Base-by-base conservation (phyloP, 2,329 filamentous ascomycete genomes). In the Seiridium cupressi region DNA sequence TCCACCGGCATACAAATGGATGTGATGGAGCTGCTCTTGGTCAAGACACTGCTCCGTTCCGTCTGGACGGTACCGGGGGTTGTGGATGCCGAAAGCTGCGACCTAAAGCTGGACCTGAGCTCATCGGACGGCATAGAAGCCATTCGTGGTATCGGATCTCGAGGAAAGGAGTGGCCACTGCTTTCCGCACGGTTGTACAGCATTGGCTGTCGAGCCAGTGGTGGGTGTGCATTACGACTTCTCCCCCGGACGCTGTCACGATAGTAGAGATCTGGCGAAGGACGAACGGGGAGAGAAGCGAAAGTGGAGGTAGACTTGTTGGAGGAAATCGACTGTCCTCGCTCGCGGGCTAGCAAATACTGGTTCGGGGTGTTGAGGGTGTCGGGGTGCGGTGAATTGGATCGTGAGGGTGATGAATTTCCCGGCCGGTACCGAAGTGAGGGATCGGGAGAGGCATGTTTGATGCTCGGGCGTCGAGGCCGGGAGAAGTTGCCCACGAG, bases 41-140 rank as follows among this genome's bases (percentile, higher is more conserved):
- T 95, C 64, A 89, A 73, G 55, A 95, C 82, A 70, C 93, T 97
- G 73, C 91, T 96, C 62, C 91, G 84, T 70, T 94, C 91, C 1
- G 92, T 96, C n/a, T 88, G 86, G 4, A 74, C 66, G 2, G 82
- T 84, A 32, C 89, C 93, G 38, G 82, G 82, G 34, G 78, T 76
- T 4, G 83, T 83, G 3, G 83, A 85, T 42, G 78, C 72, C 18
- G 83, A 83, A 56, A 81, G 72, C 62, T 86, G 83, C 11, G 84
- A 85, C 59, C 83, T 81, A 66, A 80, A 83, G 72, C 83, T 86
- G 0, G 81, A 82, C 42, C 84, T 79, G 38, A 80, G 73, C 69
- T 84, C 82, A 60, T 84, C 82, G 58, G 76, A 79, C 61, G 76
- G 75, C 63, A 82, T 68, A 74, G 83, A 84, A 31, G 69, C 68